These are phyloP conservation scores for Annona squamosa DNA, from an alignment of 164 flowering plant species.

Conservation along the genomic window DNA sequence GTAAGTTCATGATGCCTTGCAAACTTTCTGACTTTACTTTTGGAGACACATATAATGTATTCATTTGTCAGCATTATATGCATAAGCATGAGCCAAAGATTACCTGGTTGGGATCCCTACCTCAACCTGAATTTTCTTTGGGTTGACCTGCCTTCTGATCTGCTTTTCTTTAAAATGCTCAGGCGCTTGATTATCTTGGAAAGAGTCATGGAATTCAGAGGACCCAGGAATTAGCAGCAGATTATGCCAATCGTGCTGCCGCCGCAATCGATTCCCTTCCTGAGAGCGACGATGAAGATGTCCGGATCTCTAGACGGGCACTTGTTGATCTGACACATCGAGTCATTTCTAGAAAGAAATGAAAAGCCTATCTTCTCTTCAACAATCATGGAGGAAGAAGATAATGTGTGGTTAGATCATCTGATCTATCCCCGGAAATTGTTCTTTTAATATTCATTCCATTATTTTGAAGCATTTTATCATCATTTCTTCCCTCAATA, in stretches of 20 bases:
- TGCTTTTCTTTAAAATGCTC: not conserved
- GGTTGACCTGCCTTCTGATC: not conserved
- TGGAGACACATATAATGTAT: not conserved
- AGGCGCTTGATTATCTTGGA: slow-evolving; percentile 88
- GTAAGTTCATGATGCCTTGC: slow-evolving; percentile 41
- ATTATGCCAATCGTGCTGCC: slow-evolving; percentile 78
- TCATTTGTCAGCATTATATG: too few species aligned
- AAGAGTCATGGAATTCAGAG: slow-evolving; percentile 75
- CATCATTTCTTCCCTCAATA: not conserved
- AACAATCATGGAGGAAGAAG: not conserved
- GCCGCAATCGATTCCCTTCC: slow-evolving; percentile 77
- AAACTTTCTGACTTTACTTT: not conserved
- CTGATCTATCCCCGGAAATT: not conserved
- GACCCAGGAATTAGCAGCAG: slow-evolving; percentile 63
- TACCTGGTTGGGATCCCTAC: too few species aligned
- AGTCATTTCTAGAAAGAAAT: slow-evolving; percentile 80
- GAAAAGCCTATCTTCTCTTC: not conserved
- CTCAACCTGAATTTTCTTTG: too few species aligned
- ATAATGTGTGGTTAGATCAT: not conserved
- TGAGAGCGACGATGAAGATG: slow-evolving; percentile 64
- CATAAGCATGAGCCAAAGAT: too few species aligned
- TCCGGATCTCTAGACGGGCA: slow-evolving; percentile 64
- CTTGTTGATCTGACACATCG: slow-evolving; percentile 68
- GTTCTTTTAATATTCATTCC: not conserved
- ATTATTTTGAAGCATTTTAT: not conserved